These are phyloP conservation scores for Barnettozyma wickerhamii DNA, from an alignment of 805 yeast genomes.

Conservation along the genomic window DNA sequence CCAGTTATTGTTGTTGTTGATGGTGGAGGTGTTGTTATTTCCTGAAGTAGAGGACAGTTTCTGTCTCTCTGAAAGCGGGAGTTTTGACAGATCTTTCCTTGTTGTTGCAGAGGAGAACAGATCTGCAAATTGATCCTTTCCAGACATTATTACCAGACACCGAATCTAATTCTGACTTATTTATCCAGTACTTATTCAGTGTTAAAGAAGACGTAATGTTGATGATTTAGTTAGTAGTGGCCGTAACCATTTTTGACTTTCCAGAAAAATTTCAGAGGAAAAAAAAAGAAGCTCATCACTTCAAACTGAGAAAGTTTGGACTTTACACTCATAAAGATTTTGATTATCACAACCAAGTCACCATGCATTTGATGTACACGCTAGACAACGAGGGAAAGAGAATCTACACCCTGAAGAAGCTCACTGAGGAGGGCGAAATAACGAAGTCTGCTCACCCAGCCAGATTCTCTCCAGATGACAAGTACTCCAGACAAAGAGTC, in stretches of 20 bases:
- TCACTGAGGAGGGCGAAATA: slow-evolving; percentile 82
- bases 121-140: slow-evolving; percentile 26
- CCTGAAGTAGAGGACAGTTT: slow-evolving; percentile 12
- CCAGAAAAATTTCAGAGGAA: background rate
- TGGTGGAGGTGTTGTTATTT: slow-evolving; percentile 1
- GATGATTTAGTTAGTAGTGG: no score
- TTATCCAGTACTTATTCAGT: background rate
- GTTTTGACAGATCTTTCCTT: slow-evolving; percentile 23
- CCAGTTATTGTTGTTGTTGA: slow-evolving; percentile 24
- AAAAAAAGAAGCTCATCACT: slow-evolving; percentile 1
- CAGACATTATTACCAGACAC: no score
- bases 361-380: slow-evolving; percentile 99
- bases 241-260: background rate
- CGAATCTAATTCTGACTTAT: background rate
- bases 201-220: no score
- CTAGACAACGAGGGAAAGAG: slow-evolving; percentile 93
- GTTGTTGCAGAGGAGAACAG: slow-evolving; percentile 19
- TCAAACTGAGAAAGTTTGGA: no score
- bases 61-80: slow-evolving; percentile 34
- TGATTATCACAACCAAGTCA: slow-evolving; percentile 16
- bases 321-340: no score
- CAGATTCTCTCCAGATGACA: slow-evolving; percentile 98
- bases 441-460: slow-evolving; percentile 99
- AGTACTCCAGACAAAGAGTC: slow-evolving; percentile 98
- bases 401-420: slow-evolving; percentile 84